phyloP scores from a whole-genome alignment of 2,329 filamentous ascomycete genomes.

The Pestalotiopsis sp. region DNA sequence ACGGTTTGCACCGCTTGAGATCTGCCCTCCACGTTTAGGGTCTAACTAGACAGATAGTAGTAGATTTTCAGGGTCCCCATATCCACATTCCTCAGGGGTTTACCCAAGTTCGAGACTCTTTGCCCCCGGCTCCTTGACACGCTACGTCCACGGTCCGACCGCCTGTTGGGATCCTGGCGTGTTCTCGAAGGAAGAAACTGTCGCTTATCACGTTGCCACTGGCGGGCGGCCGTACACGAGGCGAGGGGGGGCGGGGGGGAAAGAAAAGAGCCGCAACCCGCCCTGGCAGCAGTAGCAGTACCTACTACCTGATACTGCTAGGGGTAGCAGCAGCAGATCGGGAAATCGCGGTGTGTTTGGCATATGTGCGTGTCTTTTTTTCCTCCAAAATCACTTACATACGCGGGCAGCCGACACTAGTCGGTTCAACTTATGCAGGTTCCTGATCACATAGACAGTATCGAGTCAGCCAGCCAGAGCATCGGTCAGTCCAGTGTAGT shows the following conservation, averaged over 20 bases:
- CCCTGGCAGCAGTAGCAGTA: not conserved
- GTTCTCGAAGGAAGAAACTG: not conserved
- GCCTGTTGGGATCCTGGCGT: conserved; percentile 4
- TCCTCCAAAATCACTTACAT: not conserved
- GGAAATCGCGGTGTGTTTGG: too few relatives aligned
- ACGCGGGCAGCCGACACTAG: not conserved
- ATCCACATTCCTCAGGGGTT: not conserved
- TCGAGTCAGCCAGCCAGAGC: not conserved
- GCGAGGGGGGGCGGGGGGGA: not conserved
- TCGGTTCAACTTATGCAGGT: not conserved
- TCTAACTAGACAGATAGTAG: not conserved
- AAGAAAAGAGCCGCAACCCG: not conserved
- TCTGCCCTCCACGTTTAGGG: conserved; percentile 1
- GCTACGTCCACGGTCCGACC: not conserved
- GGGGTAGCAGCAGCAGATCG: too few relatives aligned
- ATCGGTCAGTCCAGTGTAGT: not conserved
- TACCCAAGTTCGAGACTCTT: not conserved
- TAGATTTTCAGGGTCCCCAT: conserved; percentile 5
- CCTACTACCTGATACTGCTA: too few relatives aligned
- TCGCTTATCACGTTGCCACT: not conserved
- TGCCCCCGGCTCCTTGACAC: not conserved
- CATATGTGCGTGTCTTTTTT: too few relatives aligned
- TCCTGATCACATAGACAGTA: not conserved
- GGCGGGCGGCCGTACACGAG: not conserved
- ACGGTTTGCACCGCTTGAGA: not conserved